Base-by-base conservation (phyloP, 1,284 basidiomycete genomes). In the Tilletiopsis washingtonensis region DNA sequence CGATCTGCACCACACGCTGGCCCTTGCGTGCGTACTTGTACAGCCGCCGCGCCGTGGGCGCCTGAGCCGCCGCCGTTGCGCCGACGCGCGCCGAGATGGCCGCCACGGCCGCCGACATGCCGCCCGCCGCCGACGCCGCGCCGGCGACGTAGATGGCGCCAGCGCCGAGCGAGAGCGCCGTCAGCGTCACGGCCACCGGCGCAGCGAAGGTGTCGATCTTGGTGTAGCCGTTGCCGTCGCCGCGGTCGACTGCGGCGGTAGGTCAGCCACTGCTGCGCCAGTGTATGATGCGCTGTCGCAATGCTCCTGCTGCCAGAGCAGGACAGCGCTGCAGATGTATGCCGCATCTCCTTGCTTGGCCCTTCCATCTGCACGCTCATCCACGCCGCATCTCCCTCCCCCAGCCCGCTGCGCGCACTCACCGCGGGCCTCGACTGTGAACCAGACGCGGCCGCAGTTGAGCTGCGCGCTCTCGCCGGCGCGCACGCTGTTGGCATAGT, bases 101-200 rank as follows among this genome's bases (percentile, higher is more conserved):
- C 5, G 63, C 55, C 3, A 56, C 43, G 1, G 61, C 63, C 6
- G 62, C 62, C 0, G 51, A 47, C 0, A 57, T 51, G 1, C 58
- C 58, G 2, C 64, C 64, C 4, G 62, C 63, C 4, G 64, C 64
- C 0, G 47, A 57, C 5, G 43, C 42, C 1, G 59, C 62, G 4
- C 59, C 61, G 1, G 55, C 57, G 45, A 67, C 47, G 49, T 64
- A 67, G 42, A 67, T 53, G 7, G 61, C 64, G n/a, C 64, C 64
- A 3, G 56, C 57, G 34, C 62, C 64, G 4, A 67, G 45, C 1
- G 56, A 54, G 2, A 67, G 47, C 1, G 52, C 60, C 5, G 52
- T 52, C 5, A 67, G 40, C 14, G 64, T 57, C 29, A 64, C 37
- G 2, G 56, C 62, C n/a, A 61, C 61, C 19, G 64, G 65, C 5